These are phyloP conservation scores for Aspergillus funiculosus DNA, from an alignment of 495 filamentous ascomycete genomes.

Conservation along the genomic window DNA sequence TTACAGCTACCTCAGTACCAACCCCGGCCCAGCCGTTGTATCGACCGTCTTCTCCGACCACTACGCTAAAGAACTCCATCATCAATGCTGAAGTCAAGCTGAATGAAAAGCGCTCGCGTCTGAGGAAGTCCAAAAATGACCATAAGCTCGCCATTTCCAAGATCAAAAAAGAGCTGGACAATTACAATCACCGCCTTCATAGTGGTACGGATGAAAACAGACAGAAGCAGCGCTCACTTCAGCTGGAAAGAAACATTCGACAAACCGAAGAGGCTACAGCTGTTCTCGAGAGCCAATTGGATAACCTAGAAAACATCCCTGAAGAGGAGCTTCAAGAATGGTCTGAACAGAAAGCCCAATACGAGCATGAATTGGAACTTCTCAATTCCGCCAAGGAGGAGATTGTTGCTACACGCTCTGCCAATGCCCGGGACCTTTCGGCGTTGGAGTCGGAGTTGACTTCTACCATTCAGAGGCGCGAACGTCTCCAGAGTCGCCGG, in stretches of 20 bases:
- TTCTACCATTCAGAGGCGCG: conserved; percentile 64
- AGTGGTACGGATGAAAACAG: conserved; percentile 78
- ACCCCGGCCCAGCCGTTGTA: conserved; percentile 53
- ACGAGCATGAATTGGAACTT: conserved; percentile 56
- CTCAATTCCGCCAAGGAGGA: conserved; percentile 56
- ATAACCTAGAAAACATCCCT: conserved; percentile 60
- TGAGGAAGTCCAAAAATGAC: conserved; percentile 72
- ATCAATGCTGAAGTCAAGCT: conserved; percentile 71
- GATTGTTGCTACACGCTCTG: conserved; percentile 55
- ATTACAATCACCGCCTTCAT: conserved; percentile 58
- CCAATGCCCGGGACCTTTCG: conserved; percentile 58
- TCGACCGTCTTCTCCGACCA: conserved; percentile 79
- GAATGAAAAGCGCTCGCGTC: conserved; percentile 65
- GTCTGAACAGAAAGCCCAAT: conserved; percentile 53
- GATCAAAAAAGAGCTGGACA: conserved; percentile 75
- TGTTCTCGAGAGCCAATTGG: conserved; percentile 57
- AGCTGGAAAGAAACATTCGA: conserved; percentile 70
- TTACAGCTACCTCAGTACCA: conserved; percentile 38
- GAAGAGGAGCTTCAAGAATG: conserved; percentile 59
- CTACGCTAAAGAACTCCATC: conserved; percentile 84
- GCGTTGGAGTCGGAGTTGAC: conserved; percentile 60
- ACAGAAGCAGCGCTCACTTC: conserved; percentile 69
- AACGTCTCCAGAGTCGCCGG: conserved; percentile 69
- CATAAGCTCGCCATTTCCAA: conserved; percentile 65
- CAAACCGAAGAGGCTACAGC: conserved; percentile 74